These are phyloP conservation scores for Trichoderma koningii DNA, from an alignment of 2,329 filamentous ascomycete genomes.

Conservation along the genomic window DNA sequence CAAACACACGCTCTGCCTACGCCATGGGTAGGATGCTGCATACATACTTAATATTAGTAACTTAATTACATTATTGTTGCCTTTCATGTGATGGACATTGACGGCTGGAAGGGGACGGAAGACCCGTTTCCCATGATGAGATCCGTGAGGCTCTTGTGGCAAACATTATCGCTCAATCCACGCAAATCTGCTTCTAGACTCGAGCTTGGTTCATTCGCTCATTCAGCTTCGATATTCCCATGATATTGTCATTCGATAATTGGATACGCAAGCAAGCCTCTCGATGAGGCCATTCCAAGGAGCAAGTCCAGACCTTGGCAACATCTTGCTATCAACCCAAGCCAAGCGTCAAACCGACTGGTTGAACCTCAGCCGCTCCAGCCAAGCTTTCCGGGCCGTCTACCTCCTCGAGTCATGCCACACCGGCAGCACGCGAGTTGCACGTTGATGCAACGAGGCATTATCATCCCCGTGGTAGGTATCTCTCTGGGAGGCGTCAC, in stretches of 20 bases:
- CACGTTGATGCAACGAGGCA: neutral
- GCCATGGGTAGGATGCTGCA: neutral
- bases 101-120: too few relatives aligned
- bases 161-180: too few relatives aligned
- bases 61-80: neutral
- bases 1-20: neutral
- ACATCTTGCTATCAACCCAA: neutral
- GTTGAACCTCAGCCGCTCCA: neutral
- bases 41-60: constrained; percentile 11
- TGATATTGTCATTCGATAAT: neutral
- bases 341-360: neutral
- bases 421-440: neutral
- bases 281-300: neutral
- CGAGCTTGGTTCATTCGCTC: neutral
- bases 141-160: too few relatives aligned
- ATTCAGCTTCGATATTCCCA: neutral
- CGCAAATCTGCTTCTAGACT: neutral
- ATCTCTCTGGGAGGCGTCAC: constrained; percentile 5
- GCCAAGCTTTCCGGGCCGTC: neutral
- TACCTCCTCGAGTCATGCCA: constrained; percentile 11
- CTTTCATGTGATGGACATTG: neutral
- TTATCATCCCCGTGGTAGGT: neutral
- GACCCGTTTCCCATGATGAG: too few relatives aligned
- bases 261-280: constrained; percentile 19
- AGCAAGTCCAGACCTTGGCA: neutral